Base-by-base conservation (phyloP, 2,329 filamentous ascomycete species). In the Phialophora expanda region DNA sequence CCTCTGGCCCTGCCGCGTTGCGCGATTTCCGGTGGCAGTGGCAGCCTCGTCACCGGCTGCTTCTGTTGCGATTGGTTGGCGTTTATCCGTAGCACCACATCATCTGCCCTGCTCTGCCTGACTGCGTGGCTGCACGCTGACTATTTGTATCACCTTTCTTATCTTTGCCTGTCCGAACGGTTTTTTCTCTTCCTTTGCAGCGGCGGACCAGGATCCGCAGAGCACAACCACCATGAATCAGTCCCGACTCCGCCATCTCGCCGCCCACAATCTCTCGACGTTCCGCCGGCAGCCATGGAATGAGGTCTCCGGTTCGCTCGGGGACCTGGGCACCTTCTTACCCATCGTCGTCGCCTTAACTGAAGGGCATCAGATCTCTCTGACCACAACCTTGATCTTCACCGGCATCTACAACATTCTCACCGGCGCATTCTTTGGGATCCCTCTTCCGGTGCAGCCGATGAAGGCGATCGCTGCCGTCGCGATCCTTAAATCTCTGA, bases 381-480 rank as follows among this genome's bases (percentile, higher is more conserved):
- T 98, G 1, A 87, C 91, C 28, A 89, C 70, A 56, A 97, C 94
- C 0, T 85, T 98, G 0, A 86, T 98, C 5, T 95, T 97, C 76
- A 93, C 92, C 0, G 95, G 95, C 1, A 74, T 93, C 9, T 94
- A 90, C 77, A 98, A 98, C 74, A 86, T 97, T 62, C 74, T 90
- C 12, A 97, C 93, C 0, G 95, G 94, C 20, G 75, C 89, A 1
- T 78, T 89, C 34, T 98, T 97, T 74, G 94, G 94, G 6, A 90
- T 98, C 48, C 94, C 94, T 1, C 80, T 97, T 3, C 93, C 93
- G 0, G 93, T 97, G 0, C 93, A 97, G 79, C 93, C 93, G 30
- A 90, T 90, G 88, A 90, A 90, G 84, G 93, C 94, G 44, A 96
- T 98, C 67, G 93, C 93, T 5, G 91, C 93, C 0, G 90, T 96